A percentile compares a stretch with the other conserved stretches of the same genome.
phyloP scores from a whole-genome alignment of 2,329 filamentous ascomycete species.

The Stagonosporopsis vannaccii region DNA sequence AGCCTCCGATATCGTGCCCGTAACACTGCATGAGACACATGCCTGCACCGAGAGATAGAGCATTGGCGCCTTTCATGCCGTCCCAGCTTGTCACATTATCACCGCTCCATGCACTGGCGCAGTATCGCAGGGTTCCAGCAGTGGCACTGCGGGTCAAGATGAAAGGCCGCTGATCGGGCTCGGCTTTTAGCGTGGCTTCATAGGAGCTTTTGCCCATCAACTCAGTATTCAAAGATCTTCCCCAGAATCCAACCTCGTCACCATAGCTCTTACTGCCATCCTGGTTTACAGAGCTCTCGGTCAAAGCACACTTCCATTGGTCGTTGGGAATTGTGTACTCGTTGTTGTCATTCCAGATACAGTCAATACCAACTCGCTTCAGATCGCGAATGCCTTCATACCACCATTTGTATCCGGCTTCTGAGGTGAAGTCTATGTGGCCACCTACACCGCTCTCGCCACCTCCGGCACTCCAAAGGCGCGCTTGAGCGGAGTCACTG shows the following conservation, averaged over 20 bases:
- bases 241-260: conserved; percentile 71
- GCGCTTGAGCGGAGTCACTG: conserved; percentile 61
- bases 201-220: conserved; percentile 75
- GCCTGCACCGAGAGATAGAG: conserved; percentile 71
- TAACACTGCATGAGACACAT: conserved; percentile 73
- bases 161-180: conserved; percentile 68
- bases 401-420: conserved; percentile 74
- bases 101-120: conserved; percentile 76
- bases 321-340: conserved; percentile 74
- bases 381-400: conserved; percentile 70
- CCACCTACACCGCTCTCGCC: conserved; percentile 74
- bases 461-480: conserved; percentile 76
- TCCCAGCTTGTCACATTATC: conserved; percentile 79
- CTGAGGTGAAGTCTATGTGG: conserved; percentile 76
- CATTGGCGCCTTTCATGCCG: conserved; percentile 75
- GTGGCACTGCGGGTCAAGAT: conserved; percentile 75
- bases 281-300: conserved; percentile 45
- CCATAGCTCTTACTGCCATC: conserved; percentile 46
- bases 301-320: conserved; percentile 68
- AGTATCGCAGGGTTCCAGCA: conserved; percentile 73
- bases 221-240: conserved; percentile 72
- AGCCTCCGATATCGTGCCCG: conserved; percentile 78
- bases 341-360: conserved; percentile 83
- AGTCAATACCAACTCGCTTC: conserved; percentile 70
- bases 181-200: conserved; percentile 67